Percentiles rank a stretch among this genome's conserved stretches.
Evolutionary conservation across 2,329 filamentous ascomycete species (phyloP).

Genomic region (Epichloe hybrida): DNA sequence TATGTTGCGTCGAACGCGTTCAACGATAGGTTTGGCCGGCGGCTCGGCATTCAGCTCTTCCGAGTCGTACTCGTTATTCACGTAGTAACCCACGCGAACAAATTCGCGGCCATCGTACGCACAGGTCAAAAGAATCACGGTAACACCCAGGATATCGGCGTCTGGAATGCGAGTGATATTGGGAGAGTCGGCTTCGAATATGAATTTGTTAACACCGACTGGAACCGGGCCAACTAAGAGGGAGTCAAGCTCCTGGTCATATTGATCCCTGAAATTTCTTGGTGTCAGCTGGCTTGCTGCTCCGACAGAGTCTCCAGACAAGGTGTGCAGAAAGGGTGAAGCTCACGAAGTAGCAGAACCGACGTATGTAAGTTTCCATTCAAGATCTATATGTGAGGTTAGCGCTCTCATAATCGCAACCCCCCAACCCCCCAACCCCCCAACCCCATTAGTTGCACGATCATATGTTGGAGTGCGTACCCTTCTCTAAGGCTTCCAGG

Average conservation of each 20-base stretch:
- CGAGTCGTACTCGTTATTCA: slow-evolving; percentile 97
- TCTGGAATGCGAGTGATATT: slow-evolving; percentile 84
- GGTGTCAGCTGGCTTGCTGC: slow-evolving; percentile 2
- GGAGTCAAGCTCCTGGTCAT: slow-evolving; percentile 96
- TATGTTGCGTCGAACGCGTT: slow-evolving; percentile 83
- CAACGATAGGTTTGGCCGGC: slow-evolving; percentile 80
- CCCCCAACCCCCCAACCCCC: neutral
- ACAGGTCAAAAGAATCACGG: slow-evolving; percentile 90
- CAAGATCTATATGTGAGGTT: slow-evolving; percentile 53
- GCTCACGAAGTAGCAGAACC: slow-evolving; percentile 92
- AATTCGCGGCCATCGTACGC: slow-evolving; percentile 95
- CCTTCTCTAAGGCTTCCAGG: slow-evolving; percentile 85
- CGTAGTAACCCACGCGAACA: slow-evolving; percentile 95
- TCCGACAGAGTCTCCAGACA: slow-evolving; percentile 1
- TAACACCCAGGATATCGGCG: slow-evolving; percentile 91
- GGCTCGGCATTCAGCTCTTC: slow-evolving; percentile 82
- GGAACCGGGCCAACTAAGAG: slow-evolving; percentile 96
- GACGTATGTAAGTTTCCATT: slow-evolving; percentile 99
- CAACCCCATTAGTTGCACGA: too few species aligned
- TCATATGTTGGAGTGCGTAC: slow-evolving; percentile 28
- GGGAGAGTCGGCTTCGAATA: slow-evolving; percentile 90
- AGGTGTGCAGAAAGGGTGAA: slow-evolving; percentile 9
- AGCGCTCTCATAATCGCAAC: neutral
- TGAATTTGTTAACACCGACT: slow-evolving; percentile 94
- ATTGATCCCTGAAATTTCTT: slow-evolving; percentile 57